phyloP scores from a whole-genome alignment of 352 stramenopile genomes.

The Phytophthora fragariae region DNA sequence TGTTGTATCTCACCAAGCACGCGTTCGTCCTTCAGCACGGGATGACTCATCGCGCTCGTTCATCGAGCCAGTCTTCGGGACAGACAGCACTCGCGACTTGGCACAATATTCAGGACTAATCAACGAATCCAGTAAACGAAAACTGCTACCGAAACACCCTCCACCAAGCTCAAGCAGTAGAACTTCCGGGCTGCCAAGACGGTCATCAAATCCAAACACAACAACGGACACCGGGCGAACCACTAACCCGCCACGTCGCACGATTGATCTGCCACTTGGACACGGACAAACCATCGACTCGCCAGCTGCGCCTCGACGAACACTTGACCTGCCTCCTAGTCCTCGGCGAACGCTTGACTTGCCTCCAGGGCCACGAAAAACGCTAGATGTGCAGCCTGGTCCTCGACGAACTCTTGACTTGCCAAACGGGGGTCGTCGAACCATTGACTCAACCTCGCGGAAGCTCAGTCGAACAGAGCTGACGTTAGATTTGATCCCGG shows the following conservation, averaged over 20 bases:
- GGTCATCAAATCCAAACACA: slow-evolving; percentile 9
- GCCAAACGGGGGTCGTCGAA: not conserved
- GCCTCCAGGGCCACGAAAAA: not conserved
- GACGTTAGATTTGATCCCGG: slow-evolving; percentile 57
- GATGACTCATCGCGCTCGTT: slow-evolving; percentile 24
- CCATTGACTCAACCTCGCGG: slow-evolving; percentile 48
- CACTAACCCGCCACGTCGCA: not conserved
- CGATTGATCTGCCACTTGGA: not conserved
- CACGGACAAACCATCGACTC: not conserved
- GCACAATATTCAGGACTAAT: slow-evolving; percentile 30
- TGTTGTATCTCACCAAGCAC: slow-evolving; percentile 19
- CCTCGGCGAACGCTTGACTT: not conserved
- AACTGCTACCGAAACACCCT: slow-evolving; percentile 23
- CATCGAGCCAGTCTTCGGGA: slow-evolving; percentile 9
- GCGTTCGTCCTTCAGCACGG: slow-evolving; percentile 32
- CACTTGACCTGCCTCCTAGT: not conserved
- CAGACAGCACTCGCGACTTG: slow-evolving; percentile 37
- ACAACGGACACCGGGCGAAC: slow-evolving; percentile 12
- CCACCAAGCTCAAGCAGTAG: slow-evolving; percentile 3
- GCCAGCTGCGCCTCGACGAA: not conserved
- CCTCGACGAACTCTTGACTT: not conserved
- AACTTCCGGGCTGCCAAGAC: slow-evolving; percentile 15
- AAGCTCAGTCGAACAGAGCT: slow-evolving; percentile 67
- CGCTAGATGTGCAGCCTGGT: not conserved
- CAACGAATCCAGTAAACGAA: slow-evolving; percentile 18